Evolutionary conservation across 768 basidiomycete species (phyloP), one percentile per base, ranked within the genome.

Genomic region (Termitomyces sp.): DNA sequence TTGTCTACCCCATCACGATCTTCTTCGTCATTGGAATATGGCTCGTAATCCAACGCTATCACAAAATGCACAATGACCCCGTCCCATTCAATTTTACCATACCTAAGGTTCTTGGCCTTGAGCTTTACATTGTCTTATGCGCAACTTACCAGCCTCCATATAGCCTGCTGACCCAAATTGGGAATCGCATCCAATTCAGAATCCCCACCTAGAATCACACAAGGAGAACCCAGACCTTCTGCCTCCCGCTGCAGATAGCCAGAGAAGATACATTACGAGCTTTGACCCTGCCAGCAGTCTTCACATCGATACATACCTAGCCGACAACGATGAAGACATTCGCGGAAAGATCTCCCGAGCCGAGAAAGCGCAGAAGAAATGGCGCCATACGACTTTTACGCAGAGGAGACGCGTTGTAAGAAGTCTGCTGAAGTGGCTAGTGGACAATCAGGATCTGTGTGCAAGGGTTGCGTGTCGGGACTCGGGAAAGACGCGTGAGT

Each of bases 401-500:
- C 83, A 95, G 64, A 79, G 97, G 42, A 79, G 88, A 68, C 82
- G 89, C 60, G 90, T 99, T 42, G 75, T 98, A 66, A 77, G 92
- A 51, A 95, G 91, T 65, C 68, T 99, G 60, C 77, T 94, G 67
- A 90, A 90, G 62, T 99, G 96, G 96, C 77, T 96, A 5, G 86
- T 98, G 34, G 86, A 90, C 61, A 94, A 98, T 66, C 90, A 94
- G 74, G 89, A 94, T 54, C 73, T 76, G 24, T 92, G 94, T 61
- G 92, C 92, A 33, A 79, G 87, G 42, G 89, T 96, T 28, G 92
- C 92, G 24, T 93, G 92, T 68, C 79, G 96, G 33, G 96, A 99
- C 71, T 93, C 93, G 0, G 96, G 96, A 42, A 99, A 98, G 80
- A 98, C 95, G 28, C 74, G 92, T 92, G 65, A 70, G 89, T 81